phyloP scores from a whole-genome alignment of 2,329 filamentous ascomycete species.

The Trichocomaceae sp. region DNA sequence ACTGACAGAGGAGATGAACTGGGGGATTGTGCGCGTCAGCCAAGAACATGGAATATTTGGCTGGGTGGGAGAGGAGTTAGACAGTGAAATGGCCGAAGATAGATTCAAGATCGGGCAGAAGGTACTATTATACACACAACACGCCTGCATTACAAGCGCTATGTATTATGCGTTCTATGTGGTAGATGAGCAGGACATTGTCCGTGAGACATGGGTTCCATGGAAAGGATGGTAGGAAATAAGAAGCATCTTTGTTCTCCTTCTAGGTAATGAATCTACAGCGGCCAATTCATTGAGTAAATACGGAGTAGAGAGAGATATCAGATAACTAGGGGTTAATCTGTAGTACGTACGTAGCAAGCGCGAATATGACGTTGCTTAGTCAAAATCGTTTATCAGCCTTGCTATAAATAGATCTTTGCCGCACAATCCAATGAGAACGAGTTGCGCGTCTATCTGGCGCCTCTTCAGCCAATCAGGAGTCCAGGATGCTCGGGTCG shows the following conservation, averaged over 20 bases:
- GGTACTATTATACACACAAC: constrained; percentile 28
- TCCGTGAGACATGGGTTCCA: constrained; percentile 20
- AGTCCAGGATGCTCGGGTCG: background rate
- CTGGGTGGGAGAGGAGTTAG: constrained; percentile 18
- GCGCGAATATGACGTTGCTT: too few species aligned
- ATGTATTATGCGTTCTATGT: constrained; percentile 33
- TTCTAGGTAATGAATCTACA: too few species aligned
- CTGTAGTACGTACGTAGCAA: background rate
- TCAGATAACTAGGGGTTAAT: too few species aligned
- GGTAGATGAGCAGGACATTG: constrained; percentile 28
- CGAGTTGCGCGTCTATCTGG: background rate
- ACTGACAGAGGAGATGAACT: constrained; percentile 23
- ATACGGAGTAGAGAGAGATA: too few species aligned
- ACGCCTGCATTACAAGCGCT: constrained; percentile 35
- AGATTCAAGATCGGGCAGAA: constrained; percentile 26
- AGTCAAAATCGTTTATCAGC: too few species aligned
- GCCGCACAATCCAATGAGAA: background rate
- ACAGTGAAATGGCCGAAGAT: constrained; percentile 22
- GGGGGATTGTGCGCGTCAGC: constrained; percentile 31
- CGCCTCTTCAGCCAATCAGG: background rate
- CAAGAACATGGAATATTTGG: constrained; percentile 37
- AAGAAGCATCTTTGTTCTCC: too few species aligned
- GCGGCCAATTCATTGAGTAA: too few species aligned
- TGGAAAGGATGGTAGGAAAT: constrained; percentile 35
- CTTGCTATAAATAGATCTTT: background rate